Base-by-base conservation (phyloP, 768 basidiomycete genomes). In the Lactarius sanguifluus region DNA sequence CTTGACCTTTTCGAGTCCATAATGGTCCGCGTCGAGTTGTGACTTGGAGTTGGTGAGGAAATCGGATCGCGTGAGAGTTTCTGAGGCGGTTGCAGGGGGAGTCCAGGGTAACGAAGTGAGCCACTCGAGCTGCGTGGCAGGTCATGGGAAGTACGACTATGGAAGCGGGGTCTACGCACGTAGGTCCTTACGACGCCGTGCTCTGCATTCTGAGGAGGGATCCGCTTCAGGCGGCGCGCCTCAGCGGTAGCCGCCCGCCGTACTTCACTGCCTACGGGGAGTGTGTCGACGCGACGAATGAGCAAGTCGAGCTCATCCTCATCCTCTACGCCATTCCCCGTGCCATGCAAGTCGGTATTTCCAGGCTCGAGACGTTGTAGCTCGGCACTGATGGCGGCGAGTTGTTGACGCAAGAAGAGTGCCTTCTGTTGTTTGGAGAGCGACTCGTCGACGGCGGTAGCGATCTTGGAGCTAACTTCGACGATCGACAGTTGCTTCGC, bases 1-100 rank as follows among this genome's bases (percentile, higher is more conserved):
- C 82, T 97, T 98, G 75, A 98, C 89, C 75, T 91, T 92, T 65
- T 95, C 92, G 20, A 98, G 80, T 1, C 96, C 96, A 71, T 88
- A 96, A 75, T 98, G 95, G 66, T 96, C 95, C 15, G 86, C 82
- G 71, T 98, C 94, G 10, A 98, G 85, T 73, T 92, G 93, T 25
- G 80, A 79, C 28, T 91, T 87, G 32, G 95, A 93, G 43, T 81
- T 83, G 34, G 81, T 67, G 32, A 94, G 81, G 79, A 92, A 92
- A 5, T 82, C 78, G 30, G 78, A 79, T 69, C 86, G 82, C 65
- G 79, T 78, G 50, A 90, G 75, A 1, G 74, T 73, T 23, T 78
- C 80, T 16, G 77, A 70, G n/a, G 73, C 67, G 8, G 73, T 61
- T 73, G 70, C 57, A 1, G 82, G 78, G 67, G 83, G 84, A 0